Evolutionary conservation across 192 early-diverging fungal species (phyloP).

Genomic region (Gamsiella multidivaricata): DNA sequence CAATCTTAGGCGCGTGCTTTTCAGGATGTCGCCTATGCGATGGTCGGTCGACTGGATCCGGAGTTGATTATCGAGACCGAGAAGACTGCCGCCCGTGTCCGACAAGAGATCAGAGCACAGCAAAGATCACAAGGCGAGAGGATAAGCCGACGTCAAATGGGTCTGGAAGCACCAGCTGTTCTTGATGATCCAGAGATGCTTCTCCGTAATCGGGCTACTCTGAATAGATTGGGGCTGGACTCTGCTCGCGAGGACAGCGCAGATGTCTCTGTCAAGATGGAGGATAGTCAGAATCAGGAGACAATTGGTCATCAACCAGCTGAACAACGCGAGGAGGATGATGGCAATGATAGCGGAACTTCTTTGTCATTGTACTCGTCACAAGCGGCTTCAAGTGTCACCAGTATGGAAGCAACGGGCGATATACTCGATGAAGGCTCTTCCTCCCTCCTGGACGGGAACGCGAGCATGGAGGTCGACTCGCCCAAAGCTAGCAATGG

Average conservation of each 20-base stretch:
- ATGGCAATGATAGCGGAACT: conserved; percentile 24
- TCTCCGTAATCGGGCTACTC: conserved; percentile 20
- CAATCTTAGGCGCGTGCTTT: conserved; percentile 40
- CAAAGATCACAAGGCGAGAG: conserved; percentile 33
- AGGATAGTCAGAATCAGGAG: neutral
- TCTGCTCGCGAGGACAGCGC: conserved; percentile 12
- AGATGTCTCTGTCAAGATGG: conserved; percentile 5
- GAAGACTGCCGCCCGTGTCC: conserved; percentile 41
- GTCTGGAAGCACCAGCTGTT: conserved; percentile 43
- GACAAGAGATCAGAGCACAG: conserved; percentile 32
- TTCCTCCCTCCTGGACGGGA: neutral
- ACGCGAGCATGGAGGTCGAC: conserved; percentile 4
- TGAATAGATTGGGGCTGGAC: neutral
- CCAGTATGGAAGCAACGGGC: neutral
- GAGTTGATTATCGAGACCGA: conserved; percentile 42
- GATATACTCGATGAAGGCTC: too few species aligned
- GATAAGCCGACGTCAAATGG: conserved; percentile 36
- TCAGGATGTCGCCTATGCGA: conserved; percentile 38
- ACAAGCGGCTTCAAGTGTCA: conserved; percentile 3
- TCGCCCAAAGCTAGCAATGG: neutral
- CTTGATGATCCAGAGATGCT: conserved; percentile 39
- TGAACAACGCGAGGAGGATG: neutral
- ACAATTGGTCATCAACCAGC: neutral
- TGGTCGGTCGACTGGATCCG: conserved; percentile 39
- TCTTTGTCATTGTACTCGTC: conserved; percentile 26